Base-by-base conservation (phyloP, 208 protist species). In the Trypanosoma scelopori region DNA sequence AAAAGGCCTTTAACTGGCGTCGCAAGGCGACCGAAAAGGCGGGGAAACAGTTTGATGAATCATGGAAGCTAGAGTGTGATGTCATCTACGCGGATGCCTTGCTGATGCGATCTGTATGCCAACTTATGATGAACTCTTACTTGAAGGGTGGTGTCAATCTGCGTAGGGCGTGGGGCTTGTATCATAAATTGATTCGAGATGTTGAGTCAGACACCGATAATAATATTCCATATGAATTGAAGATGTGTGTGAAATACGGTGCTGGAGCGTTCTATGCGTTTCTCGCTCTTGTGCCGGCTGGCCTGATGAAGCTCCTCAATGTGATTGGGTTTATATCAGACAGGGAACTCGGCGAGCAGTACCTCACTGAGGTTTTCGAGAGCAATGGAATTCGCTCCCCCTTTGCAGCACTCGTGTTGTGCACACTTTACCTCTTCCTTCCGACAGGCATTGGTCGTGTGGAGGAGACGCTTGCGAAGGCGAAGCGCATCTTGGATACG, bases 101-200 rank as follows among this genome's bases (percentile, higher is more conserved):
- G 20, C 74, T 96, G 18, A 69, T 94, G 65, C 82, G 91, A 2
- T 78, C 87, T 43, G 91, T 96, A 55, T 55, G 61, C 20, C 91
- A 96, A 79, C 76, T 96, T 27, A 92, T 93, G 88, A 92, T 91
- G 87, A 96, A 96, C 71, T 89, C 84, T 16, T 96, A 93, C 64
- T 68, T 96, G 27, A 91, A 92, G 67, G 91, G 91, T 46, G 91
- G 78, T 49, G 83, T 96, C 60, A 96, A 96, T 68, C 74, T 96
- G 42, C 87, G 91, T 60, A 91, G 87, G 71, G 77, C 91, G 46
- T 96, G 91, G 88, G 91, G 91, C 35, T 81, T 84, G 69, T 96
- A 93, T 67, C 60, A 91, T 48, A 71, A 75, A 23, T 71, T 93
- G 30, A 83, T 92, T 48, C 71, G 82, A 46, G 48, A 76, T 32